Conservation (phyloP, 805 yeast species). For the Lipomyces orientalis region DNA sequence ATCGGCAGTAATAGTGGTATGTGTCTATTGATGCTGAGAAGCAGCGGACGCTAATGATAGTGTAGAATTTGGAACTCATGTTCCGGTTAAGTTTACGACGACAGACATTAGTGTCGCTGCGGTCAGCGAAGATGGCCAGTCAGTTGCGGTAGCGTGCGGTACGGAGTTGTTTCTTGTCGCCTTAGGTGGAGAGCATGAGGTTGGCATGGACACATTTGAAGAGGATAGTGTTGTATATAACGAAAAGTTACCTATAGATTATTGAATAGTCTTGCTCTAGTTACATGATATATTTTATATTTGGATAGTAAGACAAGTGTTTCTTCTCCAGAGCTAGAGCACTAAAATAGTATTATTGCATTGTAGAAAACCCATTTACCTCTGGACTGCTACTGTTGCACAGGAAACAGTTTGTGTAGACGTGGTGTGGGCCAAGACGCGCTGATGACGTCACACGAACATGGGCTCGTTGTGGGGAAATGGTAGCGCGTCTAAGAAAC, state of each 20-base stretch:
- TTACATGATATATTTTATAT: too few relatives aligned
- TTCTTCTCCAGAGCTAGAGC: too few relatives aligned
- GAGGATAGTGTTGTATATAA: constrained; percentile 11
- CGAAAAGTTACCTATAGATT: neutral
- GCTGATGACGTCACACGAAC: too few relatives aligned
- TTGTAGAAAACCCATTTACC: too few relatives aligned
- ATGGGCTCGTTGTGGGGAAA: too few relatives aligned
- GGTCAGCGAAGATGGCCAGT: constrained; percentile 7
- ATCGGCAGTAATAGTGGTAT: neutral
- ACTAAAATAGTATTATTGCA: too few relatives aligned
- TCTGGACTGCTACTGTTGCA: too few relatives aligned
- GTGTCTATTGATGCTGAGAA: neutral
- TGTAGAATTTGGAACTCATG: constrained; percentile 9
- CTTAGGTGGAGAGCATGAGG: neutral
- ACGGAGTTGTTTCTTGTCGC: constrained; percentile 6
- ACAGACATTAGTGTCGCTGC: constrained; percentile 10
- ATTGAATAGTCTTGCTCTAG: neutral
- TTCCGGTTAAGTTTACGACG: constrained; percentile 1
- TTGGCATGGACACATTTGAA: neutral
- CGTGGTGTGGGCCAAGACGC: too few relatives aligned
- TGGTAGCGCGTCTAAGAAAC: too few relatives aligned
- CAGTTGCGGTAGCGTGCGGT: constrained; percentile 14
- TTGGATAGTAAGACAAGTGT: too few relatives aligned
- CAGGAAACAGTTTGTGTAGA: too few relatives aligned
- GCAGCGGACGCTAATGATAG: neutral